Base-by-base conservation (phyloP, 768 basidiomycete species). In the Coprinopsis sp. region DNA sequence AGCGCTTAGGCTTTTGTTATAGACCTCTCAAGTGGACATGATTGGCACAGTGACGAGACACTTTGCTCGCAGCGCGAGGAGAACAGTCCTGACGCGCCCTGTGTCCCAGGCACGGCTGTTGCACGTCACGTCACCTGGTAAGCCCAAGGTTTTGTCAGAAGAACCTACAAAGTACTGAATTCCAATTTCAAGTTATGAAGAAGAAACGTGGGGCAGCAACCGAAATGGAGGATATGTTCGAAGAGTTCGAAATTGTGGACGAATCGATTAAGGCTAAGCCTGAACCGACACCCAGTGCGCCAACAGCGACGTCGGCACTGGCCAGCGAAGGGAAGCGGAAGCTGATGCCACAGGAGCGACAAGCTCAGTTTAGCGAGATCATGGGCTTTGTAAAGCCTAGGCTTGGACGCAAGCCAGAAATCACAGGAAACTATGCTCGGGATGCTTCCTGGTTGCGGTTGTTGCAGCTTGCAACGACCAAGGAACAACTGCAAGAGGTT, bases 381-480 rank as follows among this genome's bases (percentile, higher is more conserved):
- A 42, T 65, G 41, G 51, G 49, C 4, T 74, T 70, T 50, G 58
- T 74, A 16, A 54, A 61, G 18, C 62, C 68, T 2, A 61, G 70
- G 8, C 56, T 76, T 27, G 75, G 72, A 0, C 58, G 60, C n/a
- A 62, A 63, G 3, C 74, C 74, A 6, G 42, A 54, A 2, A 48
- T 62, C 21, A 61, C 59, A 37, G 53, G 52, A 5, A 65, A 70
- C 6, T 54, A 57, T 33, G 70, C 80, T 30, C 65, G 73, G 30
- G 62, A 72, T 25, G 65, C 68, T 12, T 67, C 73, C 2, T 82
- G 79, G 78, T 50, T 69, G 19, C 69, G 75, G 25, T 62, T 82
- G 13, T 65, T 82, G 23, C 66, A 70, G 46, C 68, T 82, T 34
- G 77, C 79, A 8, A 65, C 54, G 46, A 74, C 71, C 10, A 60